These are phyloP conservation scores for Phytophthora ohioensis DNA, from an alignment of 352 stramenopile genomes.

Conservation along the genomic window DNA sequence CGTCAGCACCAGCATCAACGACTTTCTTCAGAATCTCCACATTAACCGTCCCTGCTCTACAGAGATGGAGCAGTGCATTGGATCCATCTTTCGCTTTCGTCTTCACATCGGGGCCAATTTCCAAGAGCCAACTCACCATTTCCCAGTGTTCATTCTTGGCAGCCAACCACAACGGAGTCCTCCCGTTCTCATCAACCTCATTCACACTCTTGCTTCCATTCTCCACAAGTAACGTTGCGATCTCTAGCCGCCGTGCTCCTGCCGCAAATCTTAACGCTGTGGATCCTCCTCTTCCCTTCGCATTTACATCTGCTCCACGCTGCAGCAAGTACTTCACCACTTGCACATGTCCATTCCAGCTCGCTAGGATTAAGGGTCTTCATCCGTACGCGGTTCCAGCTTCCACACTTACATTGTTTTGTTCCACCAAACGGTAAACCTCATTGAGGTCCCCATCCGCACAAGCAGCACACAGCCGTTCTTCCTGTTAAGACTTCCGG, in stretches of 20 bases:
- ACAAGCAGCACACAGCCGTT: too few relatives aligned
- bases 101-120: neutral
- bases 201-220: neutral
- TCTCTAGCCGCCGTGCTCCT: neutral
- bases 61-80: too few relatives aligned
- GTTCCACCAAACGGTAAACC: too few relatives aligned
- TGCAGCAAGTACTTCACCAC: slow-evolving; percentile 7
- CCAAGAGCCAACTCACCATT: neutral
- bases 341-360: neutral
- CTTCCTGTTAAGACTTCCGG: too few relatives aligned
- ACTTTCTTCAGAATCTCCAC: too few relatives aligned
- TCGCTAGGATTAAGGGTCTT: neutral
- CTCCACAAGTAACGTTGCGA: neutral
- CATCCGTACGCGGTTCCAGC: neutral
- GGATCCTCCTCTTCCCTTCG: neutral
- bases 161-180: neutral
- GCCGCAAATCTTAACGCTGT: neutral
- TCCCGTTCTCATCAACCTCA: neutral
- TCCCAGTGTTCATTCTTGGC: neutral
- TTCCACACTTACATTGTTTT: too few relatives aligned
- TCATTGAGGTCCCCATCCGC: too few relatives aligned
- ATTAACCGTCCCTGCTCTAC: too few relatives aligned
- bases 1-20: too few relatives aligned
- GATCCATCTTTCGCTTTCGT: neutral
- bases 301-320: neutral